Base-by-base conservation (phyloP, 257 asterid species). In the Solanum phureja region DNA sequence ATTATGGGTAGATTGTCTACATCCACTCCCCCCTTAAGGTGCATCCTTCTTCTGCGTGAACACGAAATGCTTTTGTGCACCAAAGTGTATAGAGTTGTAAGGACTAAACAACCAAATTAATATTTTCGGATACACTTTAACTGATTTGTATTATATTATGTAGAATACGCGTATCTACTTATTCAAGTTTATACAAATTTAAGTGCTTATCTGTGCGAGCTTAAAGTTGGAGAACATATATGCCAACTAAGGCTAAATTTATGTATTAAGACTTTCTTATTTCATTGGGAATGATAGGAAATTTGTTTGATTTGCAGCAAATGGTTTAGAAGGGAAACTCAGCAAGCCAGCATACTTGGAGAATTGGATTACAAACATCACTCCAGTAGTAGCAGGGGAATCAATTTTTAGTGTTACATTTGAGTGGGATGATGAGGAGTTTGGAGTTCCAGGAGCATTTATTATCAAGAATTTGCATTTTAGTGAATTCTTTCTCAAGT, bases 381-480 rank as follows among this genome's bases (percentile, higher is more conserved):
- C 49, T 3, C 62, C 31, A 46, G 1, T 89, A 34, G 33, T 37
- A 3, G 87, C 89, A 23, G 93, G 92, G 1, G 93, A 91, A 88
- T 81, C 90, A 40, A 73, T 74, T 2, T 88, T 64, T 64, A 81
- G 44, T 8, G 37, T 91, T 33, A 66, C 87, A 75, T 90, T 91
- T 87, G 89, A 86, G 0, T 88, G 87, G 90, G 88, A 87, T 13
- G 84, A 87, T 13, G 91, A 87, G 27, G 88, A 35, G 5, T 4
- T 87, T 52, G 92, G 91, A 33, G 42, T 88, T 75, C 93, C 93
- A 19, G 93, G 92, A 33, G 93, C 93, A 37, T 87, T 90, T 74
- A 11, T 38, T 40, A 86, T 91, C 33, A 88, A 86, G 38, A 91
- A 91, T 64, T 44, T 23, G 1, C 92, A 91, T 52, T 88, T 62